phyloP scores from a whole-genome alignment of 345 rosid genomes.

The Diplotaxis tenuifolia region DNA sequence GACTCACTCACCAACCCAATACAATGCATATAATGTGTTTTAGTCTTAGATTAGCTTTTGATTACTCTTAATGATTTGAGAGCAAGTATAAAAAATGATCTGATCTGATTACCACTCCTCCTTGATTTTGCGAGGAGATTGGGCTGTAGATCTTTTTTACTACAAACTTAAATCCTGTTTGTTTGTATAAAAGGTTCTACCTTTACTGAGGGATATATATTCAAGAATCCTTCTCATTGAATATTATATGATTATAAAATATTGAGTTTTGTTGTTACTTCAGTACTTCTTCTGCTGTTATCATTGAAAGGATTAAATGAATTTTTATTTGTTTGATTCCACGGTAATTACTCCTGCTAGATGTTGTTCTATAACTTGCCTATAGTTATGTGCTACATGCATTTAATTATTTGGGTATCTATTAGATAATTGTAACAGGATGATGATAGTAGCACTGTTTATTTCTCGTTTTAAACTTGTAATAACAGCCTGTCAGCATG shows the following conservation, averaged over 20 bases:
- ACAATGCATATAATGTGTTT: no score
- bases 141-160: no score
- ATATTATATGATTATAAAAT: neutral
- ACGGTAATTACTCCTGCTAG: neutral
- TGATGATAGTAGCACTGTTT: neutral
- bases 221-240: neutral
- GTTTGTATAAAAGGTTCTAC: no score
- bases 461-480: neutral
- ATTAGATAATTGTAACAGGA: neutral
- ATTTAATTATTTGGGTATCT: neutral
- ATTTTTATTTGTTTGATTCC: neutral
- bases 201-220: no score
- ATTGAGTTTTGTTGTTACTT: neutral
- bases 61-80: no score
- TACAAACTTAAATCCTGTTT: no score
- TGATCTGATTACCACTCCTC: no score
- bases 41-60: no score
- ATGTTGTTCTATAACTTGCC: neutral
- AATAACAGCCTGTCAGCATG: neutral
- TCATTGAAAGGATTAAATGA: neutral
- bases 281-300: neutral
- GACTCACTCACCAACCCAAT: no score
- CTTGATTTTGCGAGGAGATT: no score
- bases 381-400: neutral
- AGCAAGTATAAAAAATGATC: no score